Evolutionary conservation across 75 land plant species (phyloP).

Genomic region (Isoetes taiwanensis): DNA sequence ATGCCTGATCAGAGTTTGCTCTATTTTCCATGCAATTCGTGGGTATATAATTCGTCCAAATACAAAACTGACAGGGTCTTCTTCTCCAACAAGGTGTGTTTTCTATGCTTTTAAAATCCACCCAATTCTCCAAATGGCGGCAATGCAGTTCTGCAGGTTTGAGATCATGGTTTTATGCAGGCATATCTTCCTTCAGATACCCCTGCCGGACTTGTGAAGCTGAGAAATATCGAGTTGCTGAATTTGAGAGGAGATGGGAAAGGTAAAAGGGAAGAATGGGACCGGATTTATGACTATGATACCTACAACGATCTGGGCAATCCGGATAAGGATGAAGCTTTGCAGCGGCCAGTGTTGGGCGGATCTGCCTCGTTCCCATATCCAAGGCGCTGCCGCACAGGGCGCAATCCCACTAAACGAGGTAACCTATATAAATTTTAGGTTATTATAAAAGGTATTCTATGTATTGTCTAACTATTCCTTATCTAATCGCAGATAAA

Average conservation of each 20-base stretch:
- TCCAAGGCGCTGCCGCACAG: slow-evolving; percentile 41
- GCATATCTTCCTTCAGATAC: slow-evolving; percentile 27
- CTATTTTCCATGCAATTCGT: slow-evolving; percentile 74
- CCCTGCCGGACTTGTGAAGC: slow-evolving; percentile 20
- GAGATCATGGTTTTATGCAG: slow-evolving; percentile 25
- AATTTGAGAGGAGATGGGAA: slow-evolving; percentile 26
- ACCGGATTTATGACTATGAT: slow-evolving; percentile 43
- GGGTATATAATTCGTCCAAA: slow-evolving; percentile 43
- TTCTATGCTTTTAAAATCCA: slow-evolving; percentile 9
- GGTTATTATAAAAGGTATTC: no score
- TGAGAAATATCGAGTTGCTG: slow-evolving; percentile 25
- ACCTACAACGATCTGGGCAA: slow-evolving; percentile 41
- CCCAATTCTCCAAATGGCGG: no score
- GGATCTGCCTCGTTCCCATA: slow-evolving; percentile 30
- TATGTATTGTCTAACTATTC: neutral
- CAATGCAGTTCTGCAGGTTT: no score
- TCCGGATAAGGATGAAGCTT: slow-evolving; percentile 19
- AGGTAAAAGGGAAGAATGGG: slow-evolving; percentile 21
- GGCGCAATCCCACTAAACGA: slow-evolving; percentile 26
- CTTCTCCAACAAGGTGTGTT: slow-evolving; percentile 55
- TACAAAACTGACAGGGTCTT: slow-evolving; percentile 50
- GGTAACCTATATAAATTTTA: no score
- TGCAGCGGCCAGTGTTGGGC: slow-evolving; percentile 30
- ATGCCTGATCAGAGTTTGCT: slow-evolving; percentile 32
- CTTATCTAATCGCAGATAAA: neutral